These are phyloP conservation scores for Fraxinus baroniana DNA, from an alignment of 305 asterid species.

Conservation along the genomic window DNA sequence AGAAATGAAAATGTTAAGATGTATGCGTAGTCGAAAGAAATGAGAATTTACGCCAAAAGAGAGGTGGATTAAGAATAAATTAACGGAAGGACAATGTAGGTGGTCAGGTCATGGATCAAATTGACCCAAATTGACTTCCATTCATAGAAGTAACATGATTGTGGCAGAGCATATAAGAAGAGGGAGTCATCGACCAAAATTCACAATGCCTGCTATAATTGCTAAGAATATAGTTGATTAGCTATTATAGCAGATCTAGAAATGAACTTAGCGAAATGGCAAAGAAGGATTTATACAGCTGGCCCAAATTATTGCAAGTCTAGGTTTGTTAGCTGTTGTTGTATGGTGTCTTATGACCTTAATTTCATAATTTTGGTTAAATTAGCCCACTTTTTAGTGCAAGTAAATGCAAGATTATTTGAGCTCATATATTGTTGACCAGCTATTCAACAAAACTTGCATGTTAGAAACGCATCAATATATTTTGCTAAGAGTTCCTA, in stretches of 20 bases:
- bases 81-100: background rate
- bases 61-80: background rate
- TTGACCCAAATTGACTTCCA: background rate
- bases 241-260: background rate
- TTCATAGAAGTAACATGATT: background rate
- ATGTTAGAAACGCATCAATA: background rate
- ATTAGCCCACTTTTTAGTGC: background rate
- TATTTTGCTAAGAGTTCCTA: slow-evolving; percentile 4
- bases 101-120: background rate
- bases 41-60: background rate
- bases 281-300: background rate
- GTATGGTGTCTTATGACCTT: background rate
- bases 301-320: background rate
- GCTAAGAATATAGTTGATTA: background rate
- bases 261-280: background rate
- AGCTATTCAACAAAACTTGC: background rate
- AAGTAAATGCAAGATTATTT: background rate
- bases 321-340: background rate
- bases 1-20: background rate
- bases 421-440: background rate
- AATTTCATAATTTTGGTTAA: background rate
- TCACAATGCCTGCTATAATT: background rate
- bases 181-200: background rate
- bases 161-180: background rate
- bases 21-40: background rate